Base-by-base conservation (phyloP, 2,329 filamentous ascomycete genomes). In the Fusarium haematococcum region DNA sequence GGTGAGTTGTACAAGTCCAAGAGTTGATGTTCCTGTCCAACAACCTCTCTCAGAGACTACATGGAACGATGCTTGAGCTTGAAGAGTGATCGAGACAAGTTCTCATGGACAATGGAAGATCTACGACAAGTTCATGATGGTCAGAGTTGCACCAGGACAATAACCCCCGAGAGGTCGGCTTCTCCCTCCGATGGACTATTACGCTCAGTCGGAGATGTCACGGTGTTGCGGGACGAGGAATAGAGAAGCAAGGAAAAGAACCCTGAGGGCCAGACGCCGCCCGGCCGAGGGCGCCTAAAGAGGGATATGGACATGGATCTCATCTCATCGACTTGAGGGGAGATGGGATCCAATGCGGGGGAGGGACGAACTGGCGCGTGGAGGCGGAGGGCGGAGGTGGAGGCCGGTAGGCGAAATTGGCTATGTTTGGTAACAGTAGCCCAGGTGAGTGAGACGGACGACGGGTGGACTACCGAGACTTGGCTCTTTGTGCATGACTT, bases 251-350 rank as follows among this genome's bases (percentile, higher is more conserved):
- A 32, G 37, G 25, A 25, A 32, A 68, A 63, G 72, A 73, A 75
- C 72, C 72, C 59, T 75, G 72, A 75, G 48, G 66, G 66, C 16
- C 25, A 74, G 37, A 30, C 32, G 57, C 59, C 63, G 63, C 23
- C 59, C 23, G 48, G 35, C 52, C 67, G 59, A 33, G 45, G 54
- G 41, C 54, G 35, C 54, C 69, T 60, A 63, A 64, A 27, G 52
- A 64, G 50, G 66, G 50, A 63, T 30, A 45, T 32, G 30, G 16
- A 59, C 35, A 33, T 41, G 45, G 23, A 63, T 54, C 16, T 39
- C 45, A 45, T 48, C 41, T 52, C 16, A 39, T 37, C 45, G 32
- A 35, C n/a, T 54, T 27, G 20, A 35, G 20, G 54, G 41, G 41
- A 18, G 30, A 20, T 48, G 41, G 18, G 32, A 45, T 32, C 32